A percentile compares a stretch with the other conserved stretches of the same genome.
Evolutionary conservation across 2,329 filamentous ascomycete genomes (phyloP).

Genomic region (Aspergillus versicolor): DNA sequence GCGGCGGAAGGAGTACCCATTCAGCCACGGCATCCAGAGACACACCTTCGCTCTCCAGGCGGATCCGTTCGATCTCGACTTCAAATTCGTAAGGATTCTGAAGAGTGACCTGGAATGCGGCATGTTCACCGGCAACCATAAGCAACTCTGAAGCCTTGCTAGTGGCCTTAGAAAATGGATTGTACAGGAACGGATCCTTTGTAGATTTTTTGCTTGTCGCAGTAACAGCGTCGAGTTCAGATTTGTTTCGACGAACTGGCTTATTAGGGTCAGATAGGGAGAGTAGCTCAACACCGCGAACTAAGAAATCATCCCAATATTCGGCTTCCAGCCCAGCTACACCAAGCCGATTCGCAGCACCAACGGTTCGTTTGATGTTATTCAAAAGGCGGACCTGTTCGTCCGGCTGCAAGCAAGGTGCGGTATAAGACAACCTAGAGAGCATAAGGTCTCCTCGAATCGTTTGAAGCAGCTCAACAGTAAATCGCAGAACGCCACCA

Average conservation of each 20-base stretch:
- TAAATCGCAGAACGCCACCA: constrained; percentile 82
- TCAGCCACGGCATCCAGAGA: constrained; percentile 67
- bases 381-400: constrained; percentile 83
- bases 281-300: constrained; percentile 73
- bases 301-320: constrained; percentile 96
- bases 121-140: constrained; percentile 74
- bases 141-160: constrained; percentile 60
- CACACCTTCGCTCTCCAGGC: constrained; percentile 70
- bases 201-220: constrained; percentile 40
- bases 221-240: constrained; percentile 49
- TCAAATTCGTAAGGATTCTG: constrained; percentile 96
- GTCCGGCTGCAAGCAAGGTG: constrained; percentile 70
- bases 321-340: constrained; percentile 69
- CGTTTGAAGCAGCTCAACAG: constrained; percentile 77
- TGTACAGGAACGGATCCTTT: constrained; percentile 88
- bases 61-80: constrained; percentile 79
- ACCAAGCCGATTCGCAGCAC: constrained; percentile 73
- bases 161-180: constrained; percentile 76
- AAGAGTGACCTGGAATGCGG: constrained; percentile 76
- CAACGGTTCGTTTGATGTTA: constrained; percentile 81
- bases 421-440: constrained; percentile 64
- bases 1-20: constrained; percentile 71
- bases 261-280: constrained; percentile 58
- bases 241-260: constrained; percentile 63
- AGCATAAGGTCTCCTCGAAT: constrained; percentile 75